Evolutionary conservation across 176 grass and related monocot genomes (phyloP).

Genomic region (Elaeis guineensis): DNA sequence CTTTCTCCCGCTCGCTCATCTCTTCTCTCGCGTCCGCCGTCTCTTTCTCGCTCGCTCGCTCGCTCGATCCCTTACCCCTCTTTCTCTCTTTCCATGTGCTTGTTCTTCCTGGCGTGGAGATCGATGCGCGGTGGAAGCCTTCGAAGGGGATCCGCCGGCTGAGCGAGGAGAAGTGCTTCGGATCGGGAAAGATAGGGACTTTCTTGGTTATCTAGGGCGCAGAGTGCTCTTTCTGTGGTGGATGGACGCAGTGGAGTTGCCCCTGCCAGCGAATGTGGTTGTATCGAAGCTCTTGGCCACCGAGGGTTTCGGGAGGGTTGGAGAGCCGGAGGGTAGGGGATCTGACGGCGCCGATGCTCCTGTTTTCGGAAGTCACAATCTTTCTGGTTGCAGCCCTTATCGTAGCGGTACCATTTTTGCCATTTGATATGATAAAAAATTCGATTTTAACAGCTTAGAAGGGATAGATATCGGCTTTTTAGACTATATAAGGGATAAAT

Average conservation of each 20-base stretch:
- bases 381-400: slow-evolving; percentile 21
- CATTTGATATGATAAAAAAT: no score
- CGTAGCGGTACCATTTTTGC: slow-evolving; percentile 20
- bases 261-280: slow-evolving; percentile 51
- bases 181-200: not conserved
- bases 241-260: slow-evolving; percentile 80
- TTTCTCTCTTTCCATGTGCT: no score
- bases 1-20: no score
- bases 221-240: not conserved
- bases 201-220: slow-evolving; percentile 15
- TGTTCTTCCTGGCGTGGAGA: slow-evolving; percentile 12
- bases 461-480: no score
- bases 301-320: slow-evolving; percentile 26
- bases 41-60: no score
- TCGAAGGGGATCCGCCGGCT: not conserved
- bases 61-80: no score
- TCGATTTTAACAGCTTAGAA: no score
- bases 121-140: not conserved
- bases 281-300: slow-evolving; percentile 35
- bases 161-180: not conserved
- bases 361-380: slow-evolving; percentile 24
- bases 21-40: no score
- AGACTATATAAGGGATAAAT: no score
- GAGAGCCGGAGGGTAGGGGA: slow-evolving; percentile 30
- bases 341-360: slow-evolving; percentile 13